A percentile compares a stretch with the other conserved stretches of the same genome.
phyloP scores from a whole-genome alignment of 2,329 filamentous ascomycete species.

The Leptoxyphium fumago region DNA sequence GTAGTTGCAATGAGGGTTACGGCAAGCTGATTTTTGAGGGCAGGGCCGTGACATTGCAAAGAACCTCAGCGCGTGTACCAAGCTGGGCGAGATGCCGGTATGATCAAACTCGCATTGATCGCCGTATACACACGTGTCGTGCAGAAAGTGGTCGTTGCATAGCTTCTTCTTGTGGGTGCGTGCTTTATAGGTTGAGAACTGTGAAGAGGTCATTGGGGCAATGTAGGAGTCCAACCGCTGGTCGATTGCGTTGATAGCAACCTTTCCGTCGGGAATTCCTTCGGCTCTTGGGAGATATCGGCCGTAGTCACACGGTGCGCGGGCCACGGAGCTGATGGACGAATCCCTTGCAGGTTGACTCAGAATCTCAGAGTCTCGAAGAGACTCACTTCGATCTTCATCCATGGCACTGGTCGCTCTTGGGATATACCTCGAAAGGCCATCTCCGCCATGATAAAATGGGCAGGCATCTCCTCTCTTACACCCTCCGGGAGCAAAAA shows the following conservation, averaged over 20 bases:
- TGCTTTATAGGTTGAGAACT: constrained; percentile 26
- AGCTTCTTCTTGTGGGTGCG: constrained; percentile 27
- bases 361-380: no score
- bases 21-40: constrained; percentile 30
- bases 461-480: no score
- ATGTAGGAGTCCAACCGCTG: constrained; percentile 34
- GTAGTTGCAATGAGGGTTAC: constrained; percentile 27
- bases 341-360: no score
- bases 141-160: constrained; percentile 36
- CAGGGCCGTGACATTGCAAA: constrained; percentile 28
- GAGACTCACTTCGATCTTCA: neutral
- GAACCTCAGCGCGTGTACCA: constrained; percentile 26
- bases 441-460: no score
- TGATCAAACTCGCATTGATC: constrained; percentile 34
- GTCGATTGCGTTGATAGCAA: constrained; percentile 33
- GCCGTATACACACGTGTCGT: constrained; percentile 13
- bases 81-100: constrained; percentile 23
- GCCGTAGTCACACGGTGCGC: constrained; percentile 1
- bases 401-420: no score
- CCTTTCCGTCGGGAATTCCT: constrained; percentile 13
- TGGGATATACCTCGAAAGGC: no score
- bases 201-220: constrained; percentile 21
- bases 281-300: constrained; percentile 10
- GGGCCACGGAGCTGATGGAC: no score
- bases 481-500: no score